Percentiles rank a stretch among this genome's conserved stretches.
These are phyloP conservation scores for Trapa incisa DNA, from an alignment of 345 rosid genomes.

Conservation along the genomic window DNA sequence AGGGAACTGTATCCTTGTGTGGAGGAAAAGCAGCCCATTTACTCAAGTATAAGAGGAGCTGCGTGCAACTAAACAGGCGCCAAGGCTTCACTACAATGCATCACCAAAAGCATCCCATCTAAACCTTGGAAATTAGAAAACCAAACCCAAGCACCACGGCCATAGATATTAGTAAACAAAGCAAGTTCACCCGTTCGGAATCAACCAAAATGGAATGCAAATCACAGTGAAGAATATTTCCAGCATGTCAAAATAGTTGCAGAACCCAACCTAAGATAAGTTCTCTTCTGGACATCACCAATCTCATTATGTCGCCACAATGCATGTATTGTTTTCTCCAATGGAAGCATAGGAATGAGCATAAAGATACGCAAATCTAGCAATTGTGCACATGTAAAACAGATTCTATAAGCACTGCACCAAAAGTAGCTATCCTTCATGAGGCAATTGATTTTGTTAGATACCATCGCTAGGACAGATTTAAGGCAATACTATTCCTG, in stretches of 20 bases:
- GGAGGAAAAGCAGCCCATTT: slow-evolving; percentile 96
- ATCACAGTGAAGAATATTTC: background rate
- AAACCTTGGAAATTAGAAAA: slow-evolving; percentile 9
- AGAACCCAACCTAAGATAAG: background rate
- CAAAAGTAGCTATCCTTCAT: no score
- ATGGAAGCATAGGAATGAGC: background rate
- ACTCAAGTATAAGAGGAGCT: slow-evolving; percentile 13
- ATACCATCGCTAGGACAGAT: no score
- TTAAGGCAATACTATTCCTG: no score
- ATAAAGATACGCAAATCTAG: background rate
- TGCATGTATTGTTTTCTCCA: background rate
- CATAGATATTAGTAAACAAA: slow-evolving; percentile 4
- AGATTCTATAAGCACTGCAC: no score
- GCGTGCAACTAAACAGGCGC: slow-evolving; percentile 12
- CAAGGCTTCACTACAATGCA: slow-evolving; percentile 16
- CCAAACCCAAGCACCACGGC: slow-evolving; percentile 4
- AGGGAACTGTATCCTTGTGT: slow-evolving; percentile 51
- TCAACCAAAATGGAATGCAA: background rate
- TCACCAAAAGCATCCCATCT: slow-evolving; percentile 15
- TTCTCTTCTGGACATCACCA: background rate
- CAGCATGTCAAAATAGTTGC: background rate
- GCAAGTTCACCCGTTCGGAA: background rate
- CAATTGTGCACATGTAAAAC: background rate
- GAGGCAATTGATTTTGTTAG: no score
- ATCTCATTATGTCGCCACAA: background rate